Evolutionary conservation across 495 filamentous ascomycete species (phyloP).

Genomic region (Penicillium cataractarum): DNA sequence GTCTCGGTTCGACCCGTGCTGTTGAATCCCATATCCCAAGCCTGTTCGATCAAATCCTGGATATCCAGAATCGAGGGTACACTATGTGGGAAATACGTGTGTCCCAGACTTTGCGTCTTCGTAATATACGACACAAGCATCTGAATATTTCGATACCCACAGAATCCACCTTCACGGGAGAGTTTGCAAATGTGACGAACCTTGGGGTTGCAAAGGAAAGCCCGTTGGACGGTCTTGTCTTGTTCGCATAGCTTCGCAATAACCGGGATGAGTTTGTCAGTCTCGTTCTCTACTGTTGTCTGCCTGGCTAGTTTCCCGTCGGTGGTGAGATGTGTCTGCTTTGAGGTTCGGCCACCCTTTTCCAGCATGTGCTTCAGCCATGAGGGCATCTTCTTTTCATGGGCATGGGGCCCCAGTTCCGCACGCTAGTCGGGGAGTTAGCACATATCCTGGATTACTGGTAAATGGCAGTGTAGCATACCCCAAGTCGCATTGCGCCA

Average conservation of each 20-base stretch:
- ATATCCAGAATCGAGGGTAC: conserved; percentile 82
- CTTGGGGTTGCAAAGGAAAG: conserved; percentile 77
- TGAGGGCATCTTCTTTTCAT: conserved; percentile 85
- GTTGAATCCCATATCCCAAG: conserved; percentile 89
- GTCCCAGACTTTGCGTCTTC: conserved; percentile 56
- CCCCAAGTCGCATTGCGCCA: conserved; percentile 45
- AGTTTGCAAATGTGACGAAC: conserved; percentile 84
- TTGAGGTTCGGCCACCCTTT: conserved; percentile 60
- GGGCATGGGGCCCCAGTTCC: conserved; percentile 83
- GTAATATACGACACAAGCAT: conserved; percentile 85
- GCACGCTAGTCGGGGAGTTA: conserved; percentile 37
- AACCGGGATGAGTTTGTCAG: conserved; percentile 69
- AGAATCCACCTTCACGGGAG: conserved; percentile 83
- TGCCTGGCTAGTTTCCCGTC: conserved; percentile 52
- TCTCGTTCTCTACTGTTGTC: conserved; percentile 62
- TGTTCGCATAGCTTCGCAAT: conserved; percentile 72
- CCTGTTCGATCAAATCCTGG: conserved; percentile 86
- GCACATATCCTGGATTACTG: conserved; percentile 19
- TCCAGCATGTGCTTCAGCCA: conserved; percentile 74
- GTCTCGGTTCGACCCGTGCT: conserved; percentile 74
- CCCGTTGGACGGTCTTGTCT: conserved; percentile 63
- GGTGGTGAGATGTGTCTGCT: conserved; percentile 55
- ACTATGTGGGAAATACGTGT: conserved; percentile 58
- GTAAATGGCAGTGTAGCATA: conserved; percentile 25
- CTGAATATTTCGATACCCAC: conserved; percentile 97